Percentiles rank a stretch among this genome's conserved stretches.
Evolutionary conservation across 441 rosid genomes (phyloP).

Genomic region (Mallotus japonicus): DNA sequence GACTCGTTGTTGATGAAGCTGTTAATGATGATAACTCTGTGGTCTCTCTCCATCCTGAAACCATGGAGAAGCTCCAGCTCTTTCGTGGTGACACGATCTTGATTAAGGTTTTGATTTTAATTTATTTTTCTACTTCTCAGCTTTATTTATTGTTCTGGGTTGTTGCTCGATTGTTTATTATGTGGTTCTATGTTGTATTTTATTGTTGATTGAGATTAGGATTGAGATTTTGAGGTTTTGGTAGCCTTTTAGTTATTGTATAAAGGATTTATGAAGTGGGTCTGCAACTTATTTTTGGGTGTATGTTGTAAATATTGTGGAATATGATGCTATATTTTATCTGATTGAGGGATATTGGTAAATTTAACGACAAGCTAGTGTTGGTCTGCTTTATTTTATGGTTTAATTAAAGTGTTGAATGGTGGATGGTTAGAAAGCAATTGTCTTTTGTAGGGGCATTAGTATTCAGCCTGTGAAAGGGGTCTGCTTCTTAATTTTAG

Average conservation of each 20-base stretch:
- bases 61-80: constrained; percentile 96
- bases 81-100: constrained; percentile 86
- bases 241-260: too few relatives aligned
- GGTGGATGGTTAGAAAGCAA: neutral
- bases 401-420: neutral
- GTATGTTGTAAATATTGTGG: neutral
- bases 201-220: neutral
- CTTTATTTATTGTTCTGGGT: neutral
- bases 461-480: too few relatives aligned
- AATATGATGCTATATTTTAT: neutral
- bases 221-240: neutral
- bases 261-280: neutral
- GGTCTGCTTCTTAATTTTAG: neutral
- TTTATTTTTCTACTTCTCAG: neutral
- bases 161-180: neutral
- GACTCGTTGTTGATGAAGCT: constrained; percentile 89
- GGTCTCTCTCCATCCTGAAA: constrained; percentile 66
- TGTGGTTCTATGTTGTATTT: neutral
- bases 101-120: constrained; percentile 49
- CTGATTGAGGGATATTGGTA: neutral
- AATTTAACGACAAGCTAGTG: neutral
- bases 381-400: neutral
- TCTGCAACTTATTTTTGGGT: neutral
- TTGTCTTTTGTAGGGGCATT: neutral
- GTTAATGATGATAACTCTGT: constrained; percentile 84